Evolutionary conservation across 192 early-diverging fungal species (phyloP), one percentile per base, ranked within the genome.

Genomic region (Backusella liffmaniae): DNA sequence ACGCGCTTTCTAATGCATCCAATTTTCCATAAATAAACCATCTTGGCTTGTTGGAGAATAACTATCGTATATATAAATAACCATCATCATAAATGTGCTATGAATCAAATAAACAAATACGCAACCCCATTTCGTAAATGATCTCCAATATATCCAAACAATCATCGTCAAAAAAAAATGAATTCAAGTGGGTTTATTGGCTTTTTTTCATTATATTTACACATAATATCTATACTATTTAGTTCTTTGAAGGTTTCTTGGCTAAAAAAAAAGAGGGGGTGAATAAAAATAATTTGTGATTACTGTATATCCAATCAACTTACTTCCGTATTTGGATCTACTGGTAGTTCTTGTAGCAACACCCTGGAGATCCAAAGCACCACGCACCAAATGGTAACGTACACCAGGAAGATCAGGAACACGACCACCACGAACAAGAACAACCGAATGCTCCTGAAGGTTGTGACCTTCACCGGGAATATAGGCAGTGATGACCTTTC

Each of bases 381-480:
- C 97, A 36, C 97, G 89, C 21, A 97, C 90, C 79, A 98, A 84
- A 81, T 97, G 95, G 83, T 99, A 98, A 70, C 93, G 88, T 5
- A 99, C 96, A 91, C 97, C 96, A n/a, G 96, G 96, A 75, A 97
- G 90, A 93, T 98, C 97, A 21, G 94, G 91, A 2, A 97, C 95
- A 88, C 96, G 91, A 49, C 97, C 97, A 29, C 97, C 97, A 42
- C 96, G 87, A 10, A 99, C 95, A 46, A 99, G 83, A 21, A 99
- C 97, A 32, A 97, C 96, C 37, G 94, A 95, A 84, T 99, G 97
- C 81, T 99, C 97, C 87, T 97, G 96, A 76, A 99, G 84, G 78
- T 97, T 98, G 87, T 99, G 97, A 15, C 97, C 97, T 82, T 99
- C 97, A 68, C 97, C 97, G 5, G 96, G 96, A 84, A 99, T 99